Percentiles rank a stretch among this genome's conserved stretches.
Conservation (phyloP, 2,329 filamentous ascomycete genomes). For the Podosphaera aphanis region DNA sequence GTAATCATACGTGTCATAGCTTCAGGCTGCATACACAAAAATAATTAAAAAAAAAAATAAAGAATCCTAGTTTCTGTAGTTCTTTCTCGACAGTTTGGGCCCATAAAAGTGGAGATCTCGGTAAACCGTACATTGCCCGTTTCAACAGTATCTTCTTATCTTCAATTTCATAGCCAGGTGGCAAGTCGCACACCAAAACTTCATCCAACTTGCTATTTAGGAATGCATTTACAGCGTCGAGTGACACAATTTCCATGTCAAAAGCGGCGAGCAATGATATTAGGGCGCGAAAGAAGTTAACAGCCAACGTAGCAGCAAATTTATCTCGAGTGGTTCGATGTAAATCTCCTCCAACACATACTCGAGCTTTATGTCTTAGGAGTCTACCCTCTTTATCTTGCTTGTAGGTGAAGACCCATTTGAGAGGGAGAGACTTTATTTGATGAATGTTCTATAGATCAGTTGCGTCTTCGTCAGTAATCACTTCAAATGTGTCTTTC, state of each 20-base stretch:
- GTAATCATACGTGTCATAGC: too few relatives aligned
- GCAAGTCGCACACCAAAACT: background rate
- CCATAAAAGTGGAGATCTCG: background rate
- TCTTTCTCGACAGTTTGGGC: background rate
- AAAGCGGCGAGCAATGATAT: background rate
- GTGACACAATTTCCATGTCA: background rate
- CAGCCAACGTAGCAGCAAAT: background rate
- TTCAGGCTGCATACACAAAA: too few relatives aligned
- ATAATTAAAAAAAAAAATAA: too few relatives aligned
- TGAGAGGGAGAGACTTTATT: background rate
- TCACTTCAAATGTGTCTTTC: background rate
- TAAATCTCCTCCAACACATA: background rate
- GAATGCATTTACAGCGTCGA: background rate
- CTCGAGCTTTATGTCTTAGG: background rate
- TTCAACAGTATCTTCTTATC: background rate
- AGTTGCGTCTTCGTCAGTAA: background rate
- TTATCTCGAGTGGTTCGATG: background rate
- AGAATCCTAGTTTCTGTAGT: background rate
- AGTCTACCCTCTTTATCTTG: background rate
- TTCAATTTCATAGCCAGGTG: background rate
- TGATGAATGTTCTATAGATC: background rate
- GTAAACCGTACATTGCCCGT: background rate
- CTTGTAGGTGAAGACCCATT: slow-evolving; percentile 1
- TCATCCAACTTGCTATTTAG: background rate
- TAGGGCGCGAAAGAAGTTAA: background rate